Evolutionary conservation across 306 rosid genomes (phyloP).

Genomic region (cucumber (Cucumis sativus)): Cucumber_9930_V3 NC_026661.2:9619001-9619500

Average conservation of each 20-base stretch:
- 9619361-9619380: background rate
- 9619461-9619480: constrained; percentile 34
- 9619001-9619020: constrained; percentile 14
- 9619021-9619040: constrained; percentile 4
- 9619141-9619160: constrained; percentile 21
- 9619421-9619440: background rate
- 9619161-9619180: constrained; percentile 8
- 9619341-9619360: background rate
- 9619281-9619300: background rate
- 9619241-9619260: background rate
- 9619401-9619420: background rate
- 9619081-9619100: constrained; percentile 34
- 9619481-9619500: constrained; percentile 70
- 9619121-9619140: background rate
- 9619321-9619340: constrained; percentile 1
- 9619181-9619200: background rate
- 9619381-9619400: background rate
- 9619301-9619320: background rate
- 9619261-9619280: background rate
- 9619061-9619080: constrained; percentile 42
- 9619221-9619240: background rate
- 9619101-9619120: constrained; percentile 41
- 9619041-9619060: constrained; percentile 37
- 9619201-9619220: background rate
- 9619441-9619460: constrained; percentile 24